These are phyloP conservation scores for Dalbergia oliveri DNA, from an alignment of 306 rosid genomes.

Conservation along the genomic window DNA sequence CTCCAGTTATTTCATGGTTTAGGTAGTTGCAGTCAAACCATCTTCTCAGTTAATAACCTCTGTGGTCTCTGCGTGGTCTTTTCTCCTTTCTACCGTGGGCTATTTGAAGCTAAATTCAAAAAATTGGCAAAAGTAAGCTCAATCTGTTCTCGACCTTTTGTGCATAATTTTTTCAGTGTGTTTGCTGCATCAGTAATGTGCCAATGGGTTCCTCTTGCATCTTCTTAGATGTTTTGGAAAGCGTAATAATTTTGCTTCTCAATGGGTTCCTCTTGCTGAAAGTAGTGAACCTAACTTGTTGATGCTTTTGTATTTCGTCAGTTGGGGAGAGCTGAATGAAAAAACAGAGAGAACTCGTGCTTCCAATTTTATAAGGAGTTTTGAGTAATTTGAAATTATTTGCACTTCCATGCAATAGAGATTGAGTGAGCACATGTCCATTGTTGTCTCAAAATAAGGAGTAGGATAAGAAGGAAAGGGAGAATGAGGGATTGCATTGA, in stretches of 20 bases:
- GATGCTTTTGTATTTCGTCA: not conserved
- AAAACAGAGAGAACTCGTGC: not conserved
- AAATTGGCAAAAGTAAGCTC: constrained; percentile 84
- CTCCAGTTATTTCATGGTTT: constrained; percentile 22
- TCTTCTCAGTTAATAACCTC: constrained; percentile 64
- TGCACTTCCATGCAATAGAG: not conserved
- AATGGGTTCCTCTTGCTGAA: not conserved
- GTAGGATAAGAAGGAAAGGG: not conserved
- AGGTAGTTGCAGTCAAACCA: constrained; percentile 88
- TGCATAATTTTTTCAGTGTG: not conserved
- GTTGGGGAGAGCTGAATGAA: not conserved
- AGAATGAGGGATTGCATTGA: constrained; percentile 1
- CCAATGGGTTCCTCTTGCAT: constrained; percentile 19
- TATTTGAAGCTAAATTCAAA: constrained; percentile 73
- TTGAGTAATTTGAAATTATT: not conserved
- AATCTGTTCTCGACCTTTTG: constrained; percentile 2
- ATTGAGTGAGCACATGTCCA: not conserved
- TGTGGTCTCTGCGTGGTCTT: constrained; percentile 90
- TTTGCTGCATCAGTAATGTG: not conserved
- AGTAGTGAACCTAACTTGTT: constrained; percentile 7
- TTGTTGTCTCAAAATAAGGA: constrained; percentile 7
- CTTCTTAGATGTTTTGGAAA: not conserved
- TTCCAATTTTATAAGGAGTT: not conserved
- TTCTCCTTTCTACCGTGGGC: constrained; percentile 82
- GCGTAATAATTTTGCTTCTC: too few relatives aligned